phyloP scores from a whole-genome alignment of 768 basidiomycete species.

The Podaxis sp. region DNA sequence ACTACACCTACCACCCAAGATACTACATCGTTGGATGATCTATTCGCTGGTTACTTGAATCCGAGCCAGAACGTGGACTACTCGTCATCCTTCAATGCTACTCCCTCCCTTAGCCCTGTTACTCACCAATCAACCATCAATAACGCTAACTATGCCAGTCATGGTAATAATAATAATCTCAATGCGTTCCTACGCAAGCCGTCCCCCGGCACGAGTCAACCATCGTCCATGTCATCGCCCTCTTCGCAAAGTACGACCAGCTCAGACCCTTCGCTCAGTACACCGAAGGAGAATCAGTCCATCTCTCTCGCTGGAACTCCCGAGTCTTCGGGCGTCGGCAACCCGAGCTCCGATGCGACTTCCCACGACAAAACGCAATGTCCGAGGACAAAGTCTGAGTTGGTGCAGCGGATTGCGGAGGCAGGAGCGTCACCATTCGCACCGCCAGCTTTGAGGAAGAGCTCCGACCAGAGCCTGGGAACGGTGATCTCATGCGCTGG shows the following conservation, averaged over 20 bases:
- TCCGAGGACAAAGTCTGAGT: conserved; percentile 23
- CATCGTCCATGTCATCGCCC: conserved; percentile 41
- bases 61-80: conserved; percentile 27
- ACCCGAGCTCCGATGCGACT: conserved; percentile 19
- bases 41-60: conserved; percentile 39
- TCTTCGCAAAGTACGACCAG: conserved; percentile 26
- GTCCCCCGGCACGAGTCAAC: conserved; percentile 20
- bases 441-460: conserved; percentile 38
- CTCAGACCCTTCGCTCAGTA: conserved; percentile 34
- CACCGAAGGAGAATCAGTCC: conserved; percentile 24
- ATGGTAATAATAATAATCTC: neutral
- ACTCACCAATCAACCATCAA: conserved; percentile 39
- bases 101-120: conserved; percentile 54
- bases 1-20: conserved; percentile 32
- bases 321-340: conserved; percentile 14
- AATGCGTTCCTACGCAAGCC: conserved; percentile 18
- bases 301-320: conserved; percentile 25
- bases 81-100: conserved; percentile 25
- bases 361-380: conserved; percentile 17
- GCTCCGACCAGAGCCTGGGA: conserved; percentile 40
- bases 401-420: conserved; percentile 46
- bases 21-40: conserved; percentile 41
- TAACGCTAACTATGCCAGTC: conserved; percentile 17
- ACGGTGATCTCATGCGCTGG: conserved; percentile 66
- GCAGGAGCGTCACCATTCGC: conserved; percentile 66